Conservation (phyloP, 495 filamentous ascomycete species). For the Penicillium chermesinum region DNA sequence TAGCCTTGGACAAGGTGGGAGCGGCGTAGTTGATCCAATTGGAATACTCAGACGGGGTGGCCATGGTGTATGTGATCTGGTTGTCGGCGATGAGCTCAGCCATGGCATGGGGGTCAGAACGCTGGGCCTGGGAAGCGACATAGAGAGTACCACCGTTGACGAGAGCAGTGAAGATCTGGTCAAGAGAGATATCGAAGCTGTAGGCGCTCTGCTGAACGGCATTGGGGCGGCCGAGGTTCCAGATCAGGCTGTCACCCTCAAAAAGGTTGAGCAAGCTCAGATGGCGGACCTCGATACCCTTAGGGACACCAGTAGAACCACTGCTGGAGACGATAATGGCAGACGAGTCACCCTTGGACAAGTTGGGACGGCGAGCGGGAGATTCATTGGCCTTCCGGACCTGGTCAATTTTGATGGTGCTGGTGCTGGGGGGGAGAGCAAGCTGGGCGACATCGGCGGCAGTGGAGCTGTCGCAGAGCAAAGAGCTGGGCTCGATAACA, state of each 20-base stretch:
- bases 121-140: constrained; percentile 13
- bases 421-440: background rate
- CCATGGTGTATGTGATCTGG: constrained; percentile 29
- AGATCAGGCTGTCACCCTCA: constrained; percentile 14
- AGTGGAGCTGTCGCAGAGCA: constrained; percentile 11
- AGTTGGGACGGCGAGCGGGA: background rate
- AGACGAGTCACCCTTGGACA: background rate
- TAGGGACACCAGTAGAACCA: constrained; percentile 30
- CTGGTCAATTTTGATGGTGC: background rate
- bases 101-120: constrained; percentile 24
- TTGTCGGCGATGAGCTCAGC: constrained; percentile 26
- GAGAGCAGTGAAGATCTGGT: constrained; percentile 24
- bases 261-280: constrained; percentile 22
- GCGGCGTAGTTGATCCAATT: constrained; percentile 25
- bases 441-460: background rate
- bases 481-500: constrained; percentile 13
- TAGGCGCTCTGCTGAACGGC: constrained; percentile 34
- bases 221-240: constrained; percentile 1
- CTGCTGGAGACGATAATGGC: constrained; percentile 36
- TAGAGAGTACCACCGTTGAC: constrained; percentile 26
- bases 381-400: no score
- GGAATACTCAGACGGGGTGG: constrained; percentile 37
- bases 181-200: constrained; percentile 26
- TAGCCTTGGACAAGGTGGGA: constrained; percentile 1
- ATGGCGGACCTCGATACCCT: constrained; percentile 33